A percentile compares a stretch with the other conserved stretches of the same genome.
These are phyloP conservation scores for Neurospora sp. DNA, from an alignment of 495 filamentous ascomycete species.

Conservation along the genomic window DNA sequence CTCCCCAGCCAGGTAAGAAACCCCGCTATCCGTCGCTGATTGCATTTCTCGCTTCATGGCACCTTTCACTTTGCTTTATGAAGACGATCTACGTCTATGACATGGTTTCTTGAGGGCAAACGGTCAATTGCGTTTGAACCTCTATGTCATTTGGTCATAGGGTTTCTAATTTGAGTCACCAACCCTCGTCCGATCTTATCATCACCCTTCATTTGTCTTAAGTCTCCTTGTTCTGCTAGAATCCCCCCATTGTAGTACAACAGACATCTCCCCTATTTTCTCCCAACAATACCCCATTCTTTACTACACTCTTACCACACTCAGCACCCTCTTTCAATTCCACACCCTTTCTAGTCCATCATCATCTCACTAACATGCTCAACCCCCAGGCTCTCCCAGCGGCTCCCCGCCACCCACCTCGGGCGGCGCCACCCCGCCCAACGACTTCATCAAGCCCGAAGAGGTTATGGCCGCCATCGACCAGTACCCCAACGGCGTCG, in stretches of 20 bases:
- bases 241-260: neutral
- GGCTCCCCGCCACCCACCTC: neutral
- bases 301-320: too few species aligned
- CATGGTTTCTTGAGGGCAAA: neutral
- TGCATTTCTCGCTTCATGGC: neutral
- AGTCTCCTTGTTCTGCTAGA: too few species aligned
- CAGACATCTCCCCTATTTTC: neutral
- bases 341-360: too few species aligned
- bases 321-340: too few species aligned
- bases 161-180: neutral
- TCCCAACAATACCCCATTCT: neutral
- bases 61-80: neutral
- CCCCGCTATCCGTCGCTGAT: neutral
- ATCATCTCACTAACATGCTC: neutral
- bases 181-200: too few species aligned
- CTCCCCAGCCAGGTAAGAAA: slow-evolving; percentile 24
- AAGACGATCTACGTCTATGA: neutral
- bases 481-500: neutral
- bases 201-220: too few species aligned
- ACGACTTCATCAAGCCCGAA: neutral
- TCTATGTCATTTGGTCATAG: neutral
- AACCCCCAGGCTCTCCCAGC: neutral
- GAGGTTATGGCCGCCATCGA: neutral
- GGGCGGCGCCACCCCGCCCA: neutral
- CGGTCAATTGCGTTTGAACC: neutral